These are phyloP conservation scores for Ogataea degrootiae DNA, from an alignment of 805 yeast species.

Conservation along the genomic window DNA sequence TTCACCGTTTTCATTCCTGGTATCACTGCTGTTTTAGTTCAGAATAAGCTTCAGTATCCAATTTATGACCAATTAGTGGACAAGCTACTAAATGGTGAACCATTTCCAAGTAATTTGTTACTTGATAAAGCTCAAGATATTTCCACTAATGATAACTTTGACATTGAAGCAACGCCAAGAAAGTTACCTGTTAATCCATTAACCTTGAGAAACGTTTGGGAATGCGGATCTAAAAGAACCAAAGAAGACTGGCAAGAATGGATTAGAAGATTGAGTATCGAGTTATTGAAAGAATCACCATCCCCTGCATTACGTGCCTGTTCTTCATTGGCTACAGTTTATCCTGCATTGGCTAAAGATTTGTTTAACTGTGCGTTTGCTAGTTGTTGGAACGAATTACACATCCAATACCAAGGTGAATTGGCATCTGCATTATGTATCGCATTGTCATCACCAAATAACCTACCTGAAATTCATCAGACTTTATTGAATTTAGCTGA, in stretches of 20 bases:
- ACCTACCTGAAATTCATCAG: conserved; percentile 94
- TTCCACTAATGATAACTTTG: conserved; percentile 43
- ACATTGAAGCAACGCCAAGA: conserved; percentile 63
- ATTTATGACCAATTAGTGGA: conserved; percentile 78
- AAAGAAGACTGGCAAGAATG: conserved; percentile 98
- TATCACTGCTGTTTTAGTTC: conserved; percentile 60
- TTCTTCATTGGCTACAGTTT: conserved; percentile 80
- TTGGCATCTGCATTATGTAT: conserved; percentile 78
- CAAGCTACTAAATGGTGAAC: conserved; percentile 76
- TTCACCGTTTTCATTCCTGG: conserved; percentile 84
- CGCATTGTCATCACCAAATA: conserved; percentile 84
- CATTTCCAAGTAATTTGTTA: conserved; percentile 71
- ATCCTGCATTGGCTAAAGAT: conserved; percentile 84
- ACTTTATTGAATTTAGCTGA: conserved; percentile 86
- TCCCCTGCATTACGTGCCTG: conserved; percentile 93
- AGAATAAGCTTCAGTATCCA: conserved; percentile 61
- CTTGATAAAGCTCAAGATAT: conserved; percentile 54
- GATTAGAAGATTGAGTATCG: conserved; percentile 83
- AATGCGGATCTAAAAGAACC: conserved; percentile 80
- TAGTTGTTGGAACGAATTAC: conserved; percentile 91
- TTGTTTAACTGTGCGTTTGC: conserved; percentile 92
- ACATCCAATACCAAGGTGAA: conserved; percentile 85
- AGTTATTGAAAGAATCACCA: conserved; percentile 85
- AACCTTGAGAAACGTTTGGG: conserved; percentile 82
- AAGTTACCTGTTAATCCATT: conserved; percentile 67